phyloP scores from a whole-genome alignment of 169 alveolate species.

The Plasmodium fragile region DNA sequence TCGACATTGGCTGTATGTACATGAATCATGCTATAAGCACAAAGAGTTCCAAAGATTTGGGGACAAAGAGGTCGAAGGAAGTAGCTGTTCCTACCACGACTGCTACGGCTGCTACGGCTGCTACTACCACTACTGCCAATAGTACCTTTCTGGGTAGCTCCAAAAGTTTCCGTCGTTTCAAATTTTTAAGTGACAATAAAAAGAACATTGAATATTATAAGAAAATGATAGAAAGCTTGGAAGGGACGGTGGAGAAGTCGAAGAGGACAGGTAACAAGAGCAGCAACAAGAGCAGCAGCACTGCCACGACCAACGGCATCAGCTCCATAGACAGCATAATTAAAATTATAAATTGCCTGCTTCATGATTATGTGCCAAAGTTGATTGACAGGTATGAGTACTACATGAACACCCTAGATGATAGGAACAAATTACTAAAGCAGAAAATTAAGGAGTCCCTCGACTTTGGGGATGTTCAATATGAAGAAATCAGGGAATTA shows the following conservation, averaged over 20 bases:
- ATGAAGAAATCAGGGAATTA: conserved; percentile 60
- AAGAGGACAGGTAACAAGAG: conserved; percentile 14
- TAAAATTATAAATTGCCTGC: conserved; percentile 65
- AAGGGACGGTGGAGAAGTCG: conserved; percentile 31
- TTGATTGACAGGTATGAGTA: conserved; percentile 70
- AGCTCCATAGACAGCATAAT: conserved; percentile 48
- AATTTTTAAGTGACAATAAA: conserved; percentile 39
- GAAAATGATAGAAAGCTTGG: conserved; percentile 37
- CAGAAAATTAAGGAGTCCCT: conserved; percentile 59
- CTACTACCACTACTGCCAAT: neutral
- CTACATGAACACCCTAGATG: conserved; percentile 61
- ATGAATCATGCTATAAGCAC: conserved; percentile 31
- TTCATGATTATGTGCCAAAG: conserved; percentile 68
- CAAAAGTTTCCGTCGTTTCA: conserved; percentile 26
- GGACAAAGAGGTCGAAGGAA: conserved; percentile 20
- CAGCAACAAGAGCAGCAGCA: neutral
- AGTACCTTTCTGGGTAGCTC: conserved; percentile 20
- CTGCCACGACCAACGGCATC: neutral
- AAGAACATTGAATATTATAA: conserved; percentile 43
- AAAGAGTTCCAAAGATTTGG: conserved; percentile 38
- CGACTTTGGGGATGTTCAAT: conserved; percentile 65
- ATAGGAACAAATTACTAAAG: conserved; percentile 44
- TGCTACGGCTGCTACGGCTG: neutral
- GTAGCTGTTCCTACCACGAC: neutral
- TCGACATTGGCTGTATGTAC: conserved; percentile 74